phyloP scores from a whole-genome alignment of 108 stramenopile species.

The Asterionellopsis glacialis region DNA sequence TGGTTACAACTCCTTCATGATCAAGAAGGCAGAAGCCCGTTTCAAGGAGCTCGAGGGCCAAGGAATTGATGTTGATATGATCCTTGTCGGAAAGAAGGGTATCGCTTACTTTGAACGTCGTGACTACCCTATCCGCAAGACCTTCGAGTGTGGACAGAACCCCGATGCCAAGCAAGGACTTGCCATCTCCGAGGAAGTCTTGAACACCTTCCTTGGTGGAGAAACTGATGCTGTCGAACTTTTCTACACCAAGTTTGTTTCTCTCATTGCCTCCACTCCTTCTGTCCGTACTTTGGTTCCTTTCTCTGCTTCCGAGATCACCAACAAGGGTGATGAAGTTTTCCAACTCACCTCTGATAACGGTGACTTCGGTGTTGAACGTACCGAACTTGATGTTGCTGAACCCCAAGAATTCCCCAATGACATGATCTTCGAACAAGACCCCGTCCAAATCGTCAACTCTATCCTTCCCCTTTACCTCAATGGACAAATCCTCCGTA shows the following conservation, averaged over 20 bases:
- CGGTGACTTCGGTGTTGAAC: conserved; percentile 84
- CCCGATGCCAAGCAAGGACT: conserved; percentile 87
- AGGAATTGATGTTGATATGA: conserved; percentile 83
- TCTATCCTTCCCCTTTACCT: conserved; percentile 94
- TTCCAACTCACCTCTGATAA: conserved; percentile 88
- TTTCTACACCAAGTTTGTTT: conserved; percentile 94
- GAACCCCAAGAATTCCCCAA: conserved; percentile 91
- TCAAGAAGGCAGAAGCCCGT: conserved; percentile 92
- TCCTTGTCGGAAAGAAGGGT: conserved; percentile 92
- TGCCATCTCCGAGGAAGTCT: conserved; percentile 87
- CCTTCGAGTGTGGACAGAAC: conserved; percentile 86
- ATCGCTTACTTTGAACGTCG: conserved; percentile 83
- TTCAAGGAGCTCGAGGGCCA: conserved; percentile 73
- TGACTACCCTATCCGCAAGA: conserved; percentile 69
- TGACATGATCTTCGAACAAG: conserved; percentile 97
- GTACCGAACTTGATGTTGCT: conserved; percentile 65
- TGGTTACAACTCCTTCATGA: conserved; percentile 95
- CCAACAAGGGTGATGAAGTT: conserved; percentile 89
- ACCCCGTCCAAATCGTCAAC: conserved; percentile 95
- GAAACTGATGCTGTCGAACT: conserved; percentile 94
- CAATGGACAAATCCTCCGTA: conserved; percentile 93
- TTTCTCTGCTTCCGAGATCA: conserved; percentile 91
- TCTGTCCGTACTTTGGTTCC: conserved; percentile 91
- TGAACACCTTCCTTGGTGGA: conserved; percentile 87
- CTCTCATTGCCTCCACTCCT: conserved; percentile 88